These are phyloP conservation scores for Erodium maritimum DNA, from an alignment of 345 rosid species.

Conservation along the genomic window DNA sequence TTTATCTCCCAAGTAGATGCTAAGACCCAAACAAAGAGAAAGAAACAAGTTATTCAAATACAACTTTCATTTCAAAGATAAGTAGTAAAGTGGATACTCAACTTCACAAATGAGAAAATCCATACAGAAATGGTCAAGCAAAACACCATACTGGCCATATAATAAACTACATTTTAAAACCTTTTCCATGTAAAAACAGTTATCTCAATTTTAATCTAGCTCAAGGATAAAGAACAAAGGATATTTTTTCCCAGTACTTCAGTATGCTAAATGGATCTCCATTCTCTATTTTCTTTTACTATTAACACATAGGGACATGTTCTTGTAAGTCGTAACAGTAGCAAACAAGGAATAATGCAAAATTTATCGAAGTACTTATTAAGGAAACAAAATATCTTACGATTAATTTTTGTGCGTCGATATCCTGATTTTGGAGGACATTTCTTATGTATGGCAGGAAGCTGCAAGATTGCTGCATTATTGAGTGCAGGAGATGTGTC, in stretches of 20 bases:
- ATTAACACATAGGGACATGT: too few species aligned
- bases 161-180: neutral
- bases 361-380: neutral
- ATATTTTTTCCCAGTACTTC: too few species aligned
- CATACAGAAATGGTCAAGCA: neutral
- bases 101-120: neutral
- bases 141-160: neutral
- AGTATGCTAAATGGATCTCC: too few species aligned
- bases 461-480: conserved; percentile 76
- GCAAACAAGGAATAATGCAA: too few species aligned
- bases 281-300: too few species aligned
- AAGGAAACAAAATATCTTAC: conserved; percentile 33
- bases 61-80: neutral
- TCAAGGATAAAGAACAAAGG: neutral
- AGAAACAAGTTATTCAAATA: conserved; percentile 2
- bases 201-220: too few species aligned
- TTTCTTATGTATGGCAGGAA: conserved; percentile 71
- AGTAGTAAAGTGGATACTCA: neutral
- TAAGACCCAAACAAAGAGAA: conserved; percentile 23
- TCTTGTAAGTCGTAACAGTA: too few species aligned
- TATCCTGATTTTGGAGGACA: conserved; percentile 72
- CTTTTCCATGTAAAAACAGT: neutral
- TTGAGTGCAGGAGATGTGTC: neutral
- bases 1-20: conserved; percentile 96
- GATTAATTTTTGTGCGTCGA: conserved; percentile 60